Evolutionary conservation across 805 yeast genomes (phyloP).

Genomic region (Nematodospora valgi): DNA sequence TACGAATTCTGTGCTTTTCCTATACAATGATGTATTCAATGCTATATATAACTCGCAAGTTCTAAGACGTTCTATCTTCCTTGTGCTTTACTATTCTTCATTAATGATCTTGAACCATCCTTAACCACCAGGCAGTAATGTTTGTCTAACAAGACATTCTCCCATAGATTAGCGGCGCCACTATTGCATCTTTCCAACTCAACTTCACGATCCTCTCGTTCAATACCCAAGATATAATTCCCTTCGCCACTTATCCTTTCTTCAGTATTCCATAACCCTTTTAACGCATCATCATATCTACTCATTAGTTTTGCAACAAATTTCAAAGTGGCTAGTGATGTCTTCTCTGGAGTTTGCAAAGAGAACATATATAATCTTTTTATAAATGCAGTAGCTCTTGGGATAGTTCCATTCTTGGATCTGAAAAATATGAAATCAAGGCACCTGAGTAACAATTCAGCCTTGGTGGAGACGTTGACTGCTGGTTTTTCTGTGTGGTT

Average conservation of each 20-base stretch:
- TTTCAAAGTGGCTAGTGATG: slow-evolving; percentile 72
- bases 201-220: slow-evolving; percentile 38
- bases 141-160: slow-evolving; percentile 67
- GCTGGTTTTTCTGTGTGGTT: slow-evolving; percentile 53
- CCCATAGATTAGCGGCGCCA: slow-evolving; percentile 91
- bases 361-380: slow-evolving; percentile 69
- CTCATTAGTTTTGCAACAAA: slow-evolving; percentile 73
- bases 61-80: too few relatives aligned
- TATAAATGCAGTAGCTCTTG: slow-evolving; percentile 75
- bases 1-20: too few relatives aligned
- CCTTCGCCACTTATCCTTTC: slow-evolving; percentile 84
- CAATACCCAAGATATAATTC: slow-evolving; percentile 53
- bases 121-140: slow-evolving; percentile 85
- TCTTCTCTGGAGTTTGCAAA: slow-evolving; percentile 83
- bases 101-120: slow-evolving; percentile 50
- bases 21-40: too few relatives aligned
- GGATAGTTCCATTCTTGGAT: slow-evolving; percentile 61
- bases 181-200: slow-evolving; percentile 77
- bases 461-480: slow-evolving; percentile 84
- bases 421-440: slow-evolving; percentile 80
- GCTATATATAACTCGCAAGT: too few relatives aligned
- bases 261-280: slow-evolving; percentile 80
- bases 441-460: slow-evolving; percentile 75
- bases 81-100: too few relatives aligned
- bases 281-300: slow-evolving; percentile 63